Evolutionary conservation across 2,329 filamentous ascomycete genomes (phyloP).

Genomic region (Colletotrichum shisoi): DNA sequence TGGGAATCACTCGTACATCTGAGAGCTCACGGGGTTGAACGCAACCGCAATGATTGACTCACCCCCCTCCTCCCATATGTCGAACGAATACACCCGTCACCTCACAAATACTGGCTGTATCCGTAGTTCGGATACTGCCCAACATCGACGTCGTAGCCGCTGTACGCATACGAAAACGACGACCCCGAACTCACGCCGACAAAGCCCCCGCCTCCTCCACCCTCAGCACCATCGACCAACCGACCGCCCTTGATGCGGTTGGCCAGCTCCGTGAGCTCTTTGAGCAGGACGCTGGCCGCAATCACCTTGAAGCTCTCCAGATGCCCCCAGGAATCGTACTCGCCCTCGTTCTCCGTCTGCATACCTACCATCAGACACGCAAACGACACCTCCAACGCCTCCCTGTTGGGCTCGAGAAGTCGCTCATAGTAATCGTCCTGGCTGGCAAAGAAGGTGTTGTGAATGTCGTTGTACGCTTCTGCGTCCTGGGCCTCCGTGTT

Average conservation of each 20-base stretch:
- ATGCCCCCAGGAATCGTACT: constrained; percentile 18
- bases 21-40: no score
- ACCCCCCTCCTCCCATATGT: no score
- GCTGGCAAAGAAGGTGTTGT: neutral
- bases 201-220: constrained; percentile 14
- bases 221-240: constrained; percentile 1
- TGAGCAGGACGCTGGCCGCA: constrained; percentile 49
- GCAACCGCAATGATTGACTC: no score
- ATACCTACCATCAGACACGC: constrained; percentile 48
- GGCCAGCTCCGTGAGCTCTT: constrained; percentile 42
- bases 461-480: constrained; percentile 40
- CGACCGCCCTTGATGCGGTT: constrained; percentile 21
- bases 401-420: constrained; percentile 32
- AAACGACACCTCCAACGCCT: constrained; percentile 48
- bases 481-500: neutral
- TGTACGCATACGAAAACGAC: constrained; percentile 21
- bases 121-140: constrained; percentile 35
- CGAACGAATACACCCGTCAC: neutral
- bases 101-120: constrained; percentile 20
- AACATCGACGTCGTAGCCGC: constrained; percentile 31
- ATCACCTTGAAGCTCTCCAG: constrained; percentile 51
- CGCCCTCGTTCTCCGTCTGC: constrained; percentile 28
- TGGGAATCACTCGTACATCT: no score
- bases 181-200: constrained; percentile 26
- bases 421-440: constrained; percentile 25